Percentiles rank a stretch among this genome's conserved stretches.
These are phyloP conservation scores for Boechera divaricarpa DNA, from an alignment of 345 rosid species.

Conservation along the genomic window DNA sequence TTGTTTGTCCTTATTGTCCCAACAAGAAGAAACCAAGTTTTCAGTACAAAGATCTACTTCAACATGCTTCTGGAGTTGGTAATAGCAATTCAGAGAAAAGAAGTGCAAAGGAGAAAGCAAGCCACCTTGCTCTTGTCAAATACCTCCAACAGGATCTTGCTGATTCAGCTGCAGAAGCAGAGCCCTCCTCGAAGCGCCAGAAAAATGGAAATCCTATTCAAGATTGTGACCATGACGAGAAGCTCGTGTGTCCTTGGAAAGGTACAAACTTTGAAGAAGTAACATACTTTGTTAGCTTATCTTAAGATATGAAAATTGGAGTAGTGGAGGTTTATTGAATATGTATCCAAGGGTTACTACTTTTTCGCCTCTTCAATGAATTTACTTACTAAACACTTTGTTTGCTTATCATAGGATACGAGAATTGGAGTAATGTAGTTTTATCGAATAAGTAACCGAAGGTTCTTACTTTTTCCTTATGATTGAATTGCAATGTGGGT, in stretches of 20 bases:
- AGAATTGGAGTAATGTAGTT: neutral
- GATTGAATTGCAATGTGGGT: neutral
- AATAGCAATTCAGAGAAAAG: constrained; percentile 77
- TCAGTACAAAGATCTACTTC: constrained; percentile 74
- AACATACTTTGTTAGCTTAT: constrained; percentile 13
- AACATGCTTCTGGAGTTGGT: constrained; percentile 97
- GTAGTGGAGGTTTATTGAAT: neutral
- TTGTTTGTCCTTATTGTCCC: constrained; percentile 83
- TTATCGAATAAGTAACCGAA: neutral
- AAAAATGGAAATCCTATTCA: constrained; percentile 44
- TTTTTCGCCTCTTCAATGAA: neutral
- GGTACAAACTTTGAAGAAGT: constrained; percentile 18
- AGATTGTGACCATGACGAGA: constrained; percentile 66
- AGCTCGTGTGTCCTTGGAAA: constrained; percentile 92
- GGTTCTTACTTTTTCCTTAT: neutral
- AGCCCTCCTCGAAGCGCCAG: constrained; percentile 49
- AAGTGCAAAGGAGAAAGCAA: constrained; percentile 74
- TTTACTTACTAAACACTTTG: neutral
- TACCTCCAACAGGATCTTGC: constrained; percentile 71
- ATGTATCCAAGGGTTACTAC: neutral
- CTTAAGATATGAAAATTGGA: neutral
- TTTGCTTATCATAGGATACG: constrained; percentile 5
- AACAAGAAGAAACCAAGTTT: constrained; percentile 78
- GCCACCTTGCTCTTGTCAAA: constrained; percentile 77
- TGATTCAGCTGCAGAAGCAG: constrained; percentile 43